Conservation (phyloP, 169 alveolate genomes). For the Cryptosporidium ryanae region DNA sequence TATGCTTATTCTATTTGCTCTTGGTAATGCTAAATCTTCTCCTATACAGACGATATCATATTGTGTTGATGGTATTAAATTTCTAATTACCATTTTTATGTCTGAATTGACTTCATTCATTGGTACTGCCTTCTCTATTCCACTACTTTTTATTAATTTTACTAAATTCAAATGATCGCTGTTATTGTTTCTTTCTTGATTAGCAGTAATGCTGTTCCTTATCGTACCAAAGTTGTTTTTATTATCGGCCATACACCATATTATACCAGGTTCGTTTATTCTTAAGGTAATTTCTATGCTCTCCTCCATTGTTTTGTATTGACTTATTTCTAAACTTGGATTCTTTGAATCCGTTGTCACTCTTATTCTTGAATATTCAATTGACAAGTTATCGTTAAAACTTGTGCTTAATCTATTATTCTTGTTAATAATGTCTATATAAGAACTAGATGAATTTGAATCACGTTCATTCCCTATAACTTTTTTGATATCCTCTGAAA, state of each 20-base stretch:
- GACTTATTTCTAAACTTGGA: conserved; percentile 52
- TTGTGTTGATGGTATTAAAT: conserved; percentile 76
- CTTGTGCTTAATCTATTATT: not conserved
- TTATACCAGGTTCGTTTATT: conserved; percentile 39
- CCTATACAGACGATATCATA: conserved; percentile 77
- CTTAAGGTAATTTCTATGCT: conserved; percentile 32
- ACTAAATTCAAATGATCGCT: conserved; percentile 21
- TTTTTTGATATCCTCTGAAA: conserved; percentile 76
- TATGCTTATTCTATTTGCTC: conserved; percentile 74
- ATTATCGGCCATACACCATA: conserved; percentile 61
- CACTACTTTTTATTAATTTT: conserved; percentile 35
- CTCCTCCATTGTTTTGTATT: conserved; percentile 55
- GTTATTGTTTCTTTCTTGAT: not conserved
- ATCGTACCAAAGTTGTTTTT: conserved; percentile 23
- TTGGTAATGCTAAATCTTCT: conserved; percentile 79
- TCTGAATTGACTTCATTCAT: not conserved
- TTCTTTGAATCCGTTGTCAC: conserved; percentile 55
- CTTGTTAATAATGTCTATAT: conserved; percentile 32
- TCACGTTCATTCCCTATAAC: conserved; percentile 49
- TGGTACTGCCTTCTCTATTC: conserved; percentile 25
- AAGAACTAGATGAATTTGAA: not conserved
- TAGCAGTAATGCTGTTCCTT: not conserved
- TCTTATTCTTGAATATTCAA: conserved; percentile 76
- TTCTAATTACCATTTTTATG: conserved; percentile 23
- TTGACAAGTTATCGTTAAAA: conserved; percentile 12